A percentile compares a stretch with the other conserved stretches of the same genome.
Evolutionary conservation across 352 stramenopile species (phyloP).

Genomic region (Globisporangium rhizosaccharum): DNA sequence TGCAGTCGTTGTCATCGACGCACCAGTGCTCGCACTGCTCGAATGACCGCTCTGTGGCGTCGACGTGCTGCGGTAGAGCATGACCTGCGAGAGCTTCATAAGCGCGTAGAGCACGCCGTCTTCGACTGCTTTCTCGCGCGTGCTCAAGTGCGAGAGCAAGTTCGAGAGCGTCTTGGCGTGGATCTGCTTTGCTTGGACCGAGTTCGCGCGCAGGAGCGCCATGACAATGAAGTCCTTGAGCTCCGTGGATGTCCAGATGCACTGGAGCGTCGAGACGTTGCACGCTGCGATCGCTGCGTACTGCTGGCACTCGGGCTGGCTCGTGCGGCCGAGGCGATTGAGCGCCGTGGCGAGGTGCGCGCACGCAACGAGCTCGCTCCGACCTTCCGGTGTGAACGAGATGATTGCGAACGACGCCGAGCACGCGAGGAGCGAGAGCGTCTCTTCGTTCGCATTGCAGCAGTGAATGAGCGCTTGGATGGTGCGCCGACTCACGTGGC

Average conservation of each 20-base stretch:
- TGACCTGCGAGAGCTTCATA: slow-evolving; percentile 74
- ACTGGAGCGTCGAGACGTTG: slow-evolving; percentile 62
- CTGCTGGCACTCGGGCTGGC: slow-evolving; percentile 72
- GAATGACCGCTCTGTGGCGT: slow-evolving; percentile 5
- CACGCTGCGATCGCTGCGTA: slow-evolving; percentile 76
- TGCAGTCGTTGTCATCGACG: background rate
- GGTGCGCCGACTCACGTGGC: slow-evolving; percentile 34
- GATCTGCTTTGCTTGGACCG: slow-evolving; percentile 74
- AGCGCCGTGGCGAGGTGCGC: slow-evolving; percentile 52
- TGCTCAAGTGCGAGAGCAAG: slow-evolving; percentile 50
- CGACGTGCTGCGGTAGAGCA: slow-evolving; percentile 16
- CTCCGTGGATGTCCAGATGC: slow-evolving; percentile 67
- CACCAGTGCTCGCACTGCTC: background rate
- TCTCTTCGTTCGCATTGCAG: slow-evolving; percentile 71
- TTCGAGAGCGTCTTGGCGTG: slow-evolving; percentile 81
- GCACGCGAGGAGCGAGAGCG: slow-evolving; percentile 60
- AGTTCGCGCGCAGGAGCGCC: slow-evolving; percentile 68
- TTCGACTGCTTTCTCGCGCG: slow-evolving; percentile 54
- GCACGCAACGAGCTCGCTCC: slow-evolving; percentile 42
- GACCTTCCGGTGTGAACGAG: slow-evolving; percentile 60
- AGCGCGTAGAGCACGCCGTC: slow-evolving; percentile 76
- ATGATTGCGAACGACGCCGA: slow-evolving; percentile 75
- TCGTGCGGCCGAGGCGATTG: slow-evolving; percentile 64
- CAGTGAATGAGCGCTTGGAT: slow-evolving; percentile 61
- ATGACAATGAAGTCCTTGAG: slow-evolving; percentile 84